Conservation (phyloP, 306 rosid genomes). For the Trifolium subterraneum region DNA sequence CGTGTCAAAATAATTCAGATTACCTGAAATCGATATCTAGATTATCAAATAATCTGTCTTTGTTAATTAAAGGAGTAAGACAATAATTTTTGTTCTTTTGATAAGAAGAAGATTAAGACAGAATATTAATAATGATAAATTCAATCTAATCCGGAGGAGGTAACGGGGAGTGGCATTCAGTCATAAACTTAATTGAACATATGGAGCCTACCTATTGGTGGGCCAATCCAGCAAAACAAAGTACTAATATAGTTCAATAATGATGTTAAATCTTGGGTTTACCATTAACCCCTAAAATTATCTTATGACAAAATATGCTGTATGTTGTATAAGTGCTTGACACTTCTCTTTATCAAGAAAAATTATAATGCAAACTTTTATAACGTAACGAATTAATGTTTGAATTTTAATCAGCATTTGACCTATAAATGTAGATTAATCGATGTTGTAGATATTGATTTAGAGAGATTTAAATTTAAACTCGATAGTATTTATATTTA, state of each 20-base stretch:
- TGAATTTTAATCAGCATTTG: too few species aligned
- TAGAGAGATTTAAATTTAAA: too few species aligned
- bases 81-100: too few species aligned
- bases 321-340: not conserved
- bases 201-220: constrained; percentile 20
- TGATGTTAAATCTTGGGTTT: constrained; percentile 1
- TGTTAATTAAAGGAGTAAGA: not conserved
- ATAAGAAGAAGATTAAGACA: not conserved
- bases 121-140: not conserved
- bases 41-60: too few species aligned
- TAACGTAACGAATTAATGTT: too few species aligned
- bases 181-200: not conserved
- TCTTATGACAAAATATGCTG: not conserved
- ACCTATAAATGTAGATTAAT: too few species aligned
- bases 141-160: not conserved
- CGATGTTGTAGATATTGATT: too few species aligned
- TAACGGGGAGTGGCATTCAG: not conserved
- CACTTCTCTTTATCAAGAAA: not conserved
- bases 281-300: not conserved
- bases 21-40: too few species aligned
- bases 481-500: too few species aligned
- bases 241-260: not conserved
- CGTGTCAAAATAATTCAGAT: too few species aligned
- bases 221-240: not conserved
- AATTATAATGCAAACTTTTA: not conserved